Percentiles rank a stretch among this genome's conserved stretches.
phyloP scores from a whole-genome alignment of 495 filamentous ascomycete genomes.

The Lasiosphaeris hirsuta region DNA sequence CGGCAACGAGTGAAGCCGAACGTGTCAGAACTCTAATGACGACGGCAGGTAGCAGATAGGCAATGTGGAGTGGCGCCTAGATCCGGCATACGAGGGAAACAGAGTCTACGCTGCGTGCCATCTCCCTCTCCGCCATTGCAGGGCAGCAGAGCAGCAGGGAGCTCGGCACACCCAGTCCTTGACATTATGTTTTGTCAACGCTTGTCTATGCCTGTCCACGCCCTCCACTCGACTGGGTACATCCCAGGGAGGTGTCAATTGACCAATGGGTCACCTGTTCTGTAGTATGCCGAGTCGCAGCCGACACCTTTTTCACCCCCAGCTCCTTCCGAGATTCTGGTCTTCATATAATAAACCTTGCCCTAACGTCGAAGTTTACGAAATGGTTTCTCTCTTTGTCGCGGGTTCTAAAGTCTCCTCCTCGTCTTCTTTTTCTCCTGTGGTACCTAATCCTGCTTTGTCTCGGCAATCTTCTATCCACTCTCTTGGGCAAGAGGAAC shows the following conservation, averaged over 20 bases:
- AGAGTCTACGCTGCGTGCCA: too few relatives aligned
- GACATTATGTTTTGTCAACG: conserved; percentile 8
- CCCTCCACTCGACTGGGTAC: conserved; percentile 12
- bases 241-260: conserved; percentile 20
- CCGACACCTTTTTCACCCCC: not conserved
- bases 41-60: too few relatives aligned
- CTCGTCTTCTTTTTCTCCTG: not conserved
- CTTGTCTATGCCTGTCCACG: not conserved
- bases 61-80: too few relatives aligned
- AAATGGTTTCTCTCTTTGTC: not conserved
- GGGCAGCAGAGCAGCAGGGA: too few relatives aligned
- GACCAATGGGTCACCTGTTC: conserved; percentile 32
- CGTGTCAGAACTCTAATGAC: too few relatives aligned
- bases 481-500: not conserved
- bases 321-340: too few relatives aligned
- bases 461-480: not conserved
- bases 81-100: too few relatives aligned
- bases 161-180: not conserved
- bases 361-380: too few relatives aligned
- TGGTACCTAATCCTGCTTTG: not conserved
- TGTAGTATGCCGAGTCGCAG: not conserved
- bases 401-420: not conserved
- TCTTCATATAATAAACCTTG: not conserved
- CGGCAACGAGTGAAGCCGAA: too few relatives aligned
- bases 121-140: too few relatives aligned